A percentile compares a stretch with the other conserved stretches of the same genome.
These are phyloP conservation scores for Aspergillus haitiensis DNA, from an alignment of 495 filamentous ascomycete species.

Conservation along the genomic window DNA sequence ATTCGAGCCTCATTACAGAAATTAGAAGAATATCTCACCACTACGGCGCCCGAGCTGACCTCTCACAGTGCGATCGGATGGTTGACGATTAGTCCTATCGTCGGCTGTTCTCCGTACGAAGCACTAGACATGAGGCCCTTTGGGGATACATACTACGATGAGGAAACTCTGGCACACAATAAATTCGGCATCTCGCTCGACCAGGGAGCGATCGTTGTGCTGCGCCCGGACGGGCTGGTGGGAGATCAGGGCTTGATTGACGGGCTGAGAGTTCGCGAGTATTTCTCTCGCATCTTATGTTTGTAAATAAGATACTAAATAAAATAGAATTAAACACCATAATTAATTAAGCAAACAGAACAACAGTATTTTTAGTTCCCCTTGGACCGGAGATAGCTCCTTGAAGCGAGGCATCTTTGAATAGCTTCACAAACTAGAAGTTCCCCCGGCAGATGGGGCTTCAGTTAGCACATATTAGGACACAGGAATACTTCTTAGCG, in stretches of 20 bases:
- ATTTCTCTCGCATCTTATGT: background rate
- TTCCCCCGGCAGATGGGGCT: too few relatives aligned
- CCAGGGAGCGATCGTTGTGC: conserved; percentile 1
- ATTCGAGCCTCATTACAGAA: background rate
- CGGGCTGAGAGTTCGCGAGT: background rate
- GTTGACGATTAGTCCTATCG: background rate
- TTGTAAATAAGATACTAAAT: background rate
- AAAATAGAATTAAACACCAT: background rate
- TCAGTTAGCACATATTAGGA: too few relatives aligned
- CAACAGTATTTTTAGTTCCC: too few relatives aligned
- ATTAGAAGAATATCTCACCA: background rate
- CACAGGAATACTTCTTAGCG: too few relatives aligned
- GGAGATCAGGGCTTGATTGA: background rate
- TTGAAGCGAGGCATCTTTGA: too few relatives aligned
- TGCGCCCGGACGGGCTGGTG: conserved; percentile 4
- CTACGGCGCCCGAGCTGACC: background rate
- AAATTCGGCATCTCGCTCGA: background rate
- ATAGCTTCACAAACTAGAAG: too few relatives aligned
- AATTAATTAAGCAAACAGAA: too few relatives aligned
- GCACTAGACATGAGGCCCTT: background rate
- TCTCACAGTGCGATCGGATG: background rate
- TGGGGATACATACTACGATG: conserved; percentile 7
- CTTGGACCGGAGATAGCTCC: too few relatives aligned
- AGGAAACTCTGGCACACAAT: background rate
- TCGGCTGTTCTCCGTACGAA: background rate